These are phyloP conservation scores for Clarkia xantiana DNA, from an alignment of 345 rosid genomes.

Conservation along the genomic window DNA sequence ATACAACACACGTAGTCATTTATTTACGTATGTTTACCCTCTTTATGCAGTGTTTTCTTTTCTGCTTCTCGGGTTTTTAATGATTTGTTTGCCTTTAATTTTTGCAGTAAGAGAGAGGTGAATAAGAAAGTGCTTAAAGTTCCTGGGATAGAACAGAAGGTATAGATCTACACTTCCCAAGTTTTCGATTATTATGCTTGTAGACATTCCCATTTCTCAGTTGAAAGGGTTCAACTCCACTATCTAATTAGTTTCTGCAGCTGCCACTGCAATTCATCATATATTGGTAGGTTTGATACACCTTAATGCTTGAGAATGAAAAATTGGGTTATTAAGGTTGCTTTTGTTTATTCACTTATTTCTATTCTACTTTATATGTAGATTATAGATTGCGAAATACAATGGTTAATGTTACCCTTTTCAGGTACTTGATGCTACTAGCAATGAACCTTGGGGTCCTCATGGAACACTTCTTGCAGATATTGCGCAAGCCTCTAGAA, in stretches of 20 bases:
- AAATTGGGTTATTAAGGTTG: too few species aligned
- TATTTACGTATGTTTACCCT: background rate
- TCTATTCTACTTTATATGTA: too few species aligned
- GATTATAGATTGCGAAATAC: background rate
- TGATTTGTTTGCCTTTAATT: background rate
- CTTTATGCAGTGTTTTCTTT: background rate
- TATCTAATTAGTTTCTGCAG: too few species aligned
- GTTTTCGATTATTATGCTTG: background rate
- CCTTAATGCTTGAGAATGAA: too few species aligned
- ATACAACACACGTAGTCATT: too few species aligned
- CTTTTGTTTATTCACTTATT: too few species aligned
- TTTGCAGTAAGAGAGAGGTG: constrained; percentile 77
- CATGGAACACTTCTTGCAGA: constrained; percentile 89
- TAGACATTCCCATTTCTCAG: too few species aligned
- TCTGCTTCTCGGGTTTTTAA: background rate
- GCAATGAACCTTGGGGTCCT: constrained; percentile 98
- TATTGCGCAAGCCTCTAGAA: constrained; percentile 70
- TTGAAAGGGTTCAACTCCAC: too few species aligned
- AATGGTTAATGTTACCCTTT: constrained; percentile 1
- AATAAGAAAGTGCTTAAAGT: constrained; percentile 96
- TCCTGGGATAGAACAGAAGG: constrained; percentile 93
- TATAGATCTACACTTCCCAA: constrained; percentile 6
- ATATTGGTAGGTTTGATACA: too few species aligned
- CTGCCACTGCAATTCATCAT: too few species aligned
- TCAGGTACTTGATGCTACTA: constrained; percentile 95